Evolutionary conservation across 257 asterid species (phyloP).

Genomic region (Solanum neorickii): DNA sequence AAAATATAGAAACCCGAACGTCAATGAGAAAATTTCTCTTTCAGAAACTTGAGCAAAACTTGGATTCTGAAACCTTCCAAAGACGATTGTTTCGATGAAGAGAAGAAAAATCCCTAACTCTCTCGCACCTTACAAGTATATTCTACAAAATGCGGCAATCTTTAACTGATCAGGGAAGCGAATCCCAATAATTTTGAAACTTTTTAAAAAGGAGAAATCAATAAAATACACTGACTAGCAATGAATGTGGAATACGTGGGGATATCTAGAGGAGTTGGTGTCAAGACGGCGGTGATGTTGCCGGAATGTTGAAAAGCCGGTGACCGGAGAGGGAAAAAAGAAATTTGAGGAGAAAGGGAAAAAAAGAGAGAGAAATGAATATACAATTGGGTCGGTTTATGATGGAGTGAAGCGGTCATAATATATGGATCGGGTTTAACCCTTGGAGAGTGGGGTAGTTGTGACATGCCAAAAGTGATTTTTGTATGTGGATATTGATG

Average conservation of each 20-base stretch:
- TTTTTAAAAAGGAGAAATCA: not conserved
- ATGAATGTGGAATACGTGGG: not conserved
- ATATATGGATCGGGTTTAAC: not conserved
- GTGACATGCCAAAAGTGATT: not conserved
- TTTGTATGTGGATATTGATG: not conserved
- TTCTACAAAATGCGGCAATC: not conserved
- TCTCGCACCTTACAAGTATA: not conserved
- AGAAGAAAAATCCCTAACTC: not conserved
- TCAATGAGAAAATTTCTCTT: not conserved
- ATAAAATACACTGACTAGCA: not conserved
- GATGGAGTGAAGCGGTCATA: not conserved
- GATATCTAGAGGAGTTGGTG: conserved; percentile 4
- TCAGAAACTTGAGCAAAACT: not conserved
- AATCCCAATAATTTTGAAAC: not conserved
- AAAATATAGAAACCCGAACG: not conserved
- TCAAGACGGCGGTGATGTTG: not conserved
- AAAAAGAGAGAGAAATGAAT: not conserved
- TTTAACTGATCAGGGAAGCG: conserved; percentile 1
- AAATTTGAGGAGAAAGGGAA: conserved; percentile 7
- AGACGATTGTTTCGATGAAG: not conserved
- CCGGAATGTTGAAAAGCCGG: conserved; percentile 18
- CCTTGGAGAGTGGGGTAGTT: not conserved
- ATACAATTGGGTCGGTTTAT: not conserved
- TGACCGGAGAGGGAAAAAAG: not conserved
- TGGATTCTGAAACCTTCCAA: not conserved